Evolutionary conservation across 495 filamentous ascomycete species (phyloP).

Genomic region (Aspergillus olivimuriae): DNA sequence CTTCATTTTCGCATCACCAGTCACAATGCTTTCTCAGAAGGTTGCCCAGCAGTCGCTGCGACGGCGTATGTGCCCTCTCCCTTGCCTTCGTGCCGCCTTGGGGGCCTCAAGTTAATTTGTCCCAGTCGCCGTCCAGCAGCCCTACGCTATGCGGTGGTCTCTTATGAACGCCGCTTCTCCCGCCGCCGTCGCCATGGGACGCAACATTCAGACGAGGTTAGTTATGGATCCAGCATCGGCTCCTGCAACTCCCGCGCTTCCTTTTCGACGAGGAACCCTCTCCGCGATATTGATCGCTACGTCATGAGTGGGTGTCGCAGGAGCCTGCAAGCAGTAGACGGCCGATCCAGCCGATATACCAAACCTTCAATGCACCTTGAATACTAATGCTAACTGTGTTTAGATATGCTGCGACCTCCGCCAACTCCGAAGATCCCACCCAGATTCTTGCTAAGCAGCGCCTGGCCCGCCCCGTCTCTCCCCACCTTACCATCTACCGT

Average conservation of each 20-base stretch:
- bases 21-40: constrained; percentile 62
- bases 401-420: constrained; percentile 50
- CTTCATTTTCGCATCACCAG: constrained; percentile 4
- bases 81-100: constrained; percentile 11
- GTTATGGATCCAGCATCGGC: not conserved
- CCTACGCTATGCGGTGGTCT: constrained; percentile 39
- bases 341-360: not conserved
- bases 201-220: constrained; percentile 50
- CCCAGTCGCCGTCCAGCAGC: constrained; percentile 46
- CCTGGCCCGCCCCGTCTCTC: constrained; percentile 73
- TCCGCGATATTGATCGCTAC: constrained; percentile 14
- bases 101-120: constrained; percentile 9
- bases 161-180: constrained; percentile 46
- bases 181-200: constrained; percentile 43
- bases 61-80: constrained; percentile 49
- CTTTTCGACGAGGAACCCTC: not conserved
- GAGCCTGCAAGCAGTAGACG: too few relatives aligned
- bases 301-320: too few relatives aligned
- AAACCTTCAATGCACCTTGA: not conserved
- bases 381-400: constrained; percentile 7
- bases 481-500: constrained; percentile 85
- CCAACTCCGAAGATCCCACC: constrained; percentile 52
- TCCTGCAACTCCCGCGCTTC: not conserved
- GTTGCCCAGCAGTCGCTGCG: constrained; percentile 60
- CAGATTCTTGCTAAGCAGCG: constrained; percentile 81